phyloP scores from a whole-genome alignment of 441 rosid species.

The Corymbia citriodora region DNA sequence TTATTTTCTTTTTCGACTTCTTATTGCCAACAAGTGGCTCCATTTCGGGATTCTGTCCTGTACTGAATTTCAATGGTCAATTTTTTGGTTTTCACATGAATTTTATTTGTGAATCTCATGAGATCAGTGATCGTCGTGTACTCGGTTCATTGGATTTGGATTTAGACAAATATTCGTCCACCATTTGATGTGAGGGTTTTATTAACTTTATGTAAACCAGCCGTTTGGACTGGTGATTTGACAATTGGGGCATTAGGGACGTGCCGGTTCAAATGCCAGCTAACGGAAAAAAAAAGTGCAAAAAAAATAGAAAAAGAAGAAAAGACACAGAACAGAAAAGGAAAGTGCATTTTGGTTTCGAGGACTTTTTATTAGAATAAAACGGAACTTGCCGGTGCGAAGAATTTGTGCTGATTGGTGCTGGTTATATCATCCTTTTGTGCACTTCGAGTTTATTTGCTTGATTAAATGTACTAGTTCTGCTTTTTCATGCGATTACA shows the following conservation, averaged over 20 bases:
- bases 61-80: background rate
- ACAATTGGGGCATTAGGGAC: background rate
- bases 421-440: no score
- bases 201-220: background rate
- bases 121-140: background rate
- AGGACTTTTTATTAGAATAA: no score
- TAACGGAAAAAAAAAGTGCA: background rate
- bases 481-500: no score
- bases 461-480: no score
- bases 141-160: background rate
- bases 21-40: background rate
- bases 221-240: background rate
- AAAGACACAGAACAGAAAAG: background rate
- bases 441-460: no score
- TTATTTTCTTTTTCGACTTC: background rate
- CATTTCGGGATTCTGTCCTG: background rate
- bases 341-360: no score
- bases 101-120: no score
- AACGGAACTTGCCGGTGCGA: no score
- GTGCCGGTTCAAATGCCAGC: background rate
- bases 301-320: background rate
- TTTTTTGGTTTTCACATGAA: background rate
- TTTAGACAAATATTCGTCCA: background rate
- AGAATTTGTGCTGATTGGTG: no score
- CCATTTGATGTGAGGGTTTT: background rate